A percentile compares a stretch with the other conserved stretches of the same genome.
Conservation (phyloP, 352 stramenopile species). For the Pythium scleroteichum region DNA sequence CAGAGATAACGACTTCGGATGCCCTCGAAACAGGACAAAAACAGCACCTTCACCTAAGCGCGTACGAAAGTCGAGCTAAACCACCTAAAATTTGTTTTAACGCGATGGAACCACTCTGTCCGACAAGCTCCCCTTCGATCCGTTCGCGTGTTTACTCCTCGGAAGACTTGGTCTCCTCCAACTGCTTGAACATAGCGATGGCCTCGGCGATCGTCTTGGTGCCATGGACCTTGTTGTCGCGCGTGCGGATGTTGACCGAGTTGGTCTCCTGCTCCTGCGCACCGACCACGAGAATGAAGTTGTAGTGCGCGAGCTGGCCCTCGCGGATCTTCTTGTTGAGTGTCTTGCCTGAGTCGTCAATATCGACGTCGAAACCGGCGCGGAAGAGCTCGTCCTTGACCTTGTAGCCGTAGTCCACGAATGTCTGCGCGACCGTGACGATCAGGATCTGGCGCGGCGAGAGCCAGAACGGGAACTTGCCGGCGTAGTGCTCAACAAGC, state of each 20-base stretch:
- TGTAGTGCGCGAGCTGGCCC: constrained; percentile 79
- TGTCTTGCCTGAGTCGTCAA: constrained; percentile 78
- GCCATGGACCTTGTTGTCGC: constrained; percentile 83
- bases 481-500: constrained; percentile 95
- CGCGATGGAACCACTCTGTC: background rate
- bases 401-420: constrained; percentile 67
- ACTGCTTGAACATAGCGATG: constrained; percentile 91
- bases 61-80: background rate
- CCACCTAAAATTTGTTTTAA: background rate
- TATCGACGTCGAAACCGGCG: constrained; percentile 91
- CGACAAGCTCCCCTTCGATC: background rate
- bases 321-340: constrained; percentile 87
- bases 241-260: constrained; percentile 78
- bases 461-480: constrained; percentile 97
- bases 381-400: constrained; percentile 62
- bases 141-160: constrained; percentile 47
- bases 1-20: constrained; percentile 14
- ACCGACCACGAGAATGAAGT: constrained; percentile 86
- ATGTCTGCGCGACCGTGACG: constrained; percentile 71
- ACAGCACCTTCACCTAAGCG: too few relatives aligned
- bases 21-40: background rate
- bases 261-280: constrained; percentile 58
- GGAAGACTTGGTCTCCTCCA: constrained; percentile 67
- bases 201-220: constrained; percentile 92
- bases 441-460: constrained; percentile 91